These are phyloP conservation scores for Didymella pinodella DNA, from an alignment of 2,329 filamentous ascomycete species.

Conservation along the genomic window DNA sequence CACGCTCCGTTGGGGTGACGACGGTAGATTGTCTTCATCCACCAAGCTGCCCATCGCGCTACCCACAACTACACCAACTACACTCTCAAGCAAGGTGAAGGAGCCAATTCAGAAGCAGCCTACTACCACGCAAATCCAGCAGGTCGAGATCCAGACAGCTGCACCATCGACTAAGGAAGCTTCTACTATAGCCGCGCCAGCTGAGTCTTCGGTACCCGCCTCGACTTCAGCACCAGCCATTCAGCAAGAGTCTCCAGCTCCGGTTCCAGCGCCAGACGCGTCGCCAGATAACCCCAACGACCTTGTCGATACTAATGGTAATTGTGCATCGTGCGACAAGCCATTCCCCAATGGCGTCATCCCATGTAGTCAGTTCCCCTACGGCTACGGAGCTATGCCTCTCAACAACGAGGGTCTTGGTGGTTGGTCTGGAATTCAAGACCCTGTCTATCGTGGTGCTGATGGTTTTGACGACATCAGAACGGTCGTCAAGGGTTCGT, in stretches of 20 bases:
- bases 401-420: conserved; percentile 72
- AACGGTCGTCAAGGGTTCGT: conserved; percentile 70
- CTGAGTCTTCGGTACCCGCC: conserved; percentile 16
- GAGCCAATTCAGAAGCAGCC: conserved; percentile 12
- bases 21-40: conserved; percentile 59
- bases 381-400: conserved; percentile 77
- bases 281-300: conserved; percentile 27
- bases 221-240: conserved; percentile 2
- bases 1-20: conserved; percentile 68
- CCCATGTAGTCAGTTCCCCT: conserved; percentile 77
- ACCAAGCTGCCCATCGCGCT: conserved; percentile 20
- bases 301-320: conserved; percentile 33
- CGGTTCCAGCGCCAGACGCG: conserved; percentile 19
- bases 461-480: conserved; percentile 63
- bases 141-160: conserved; percentile 7
- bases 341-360: conserved; percentile 80
- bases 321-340: conserved; percentile 63
- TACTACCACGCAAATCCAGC: conserved; percentile 8
- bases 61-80: conserved; percentile 29
- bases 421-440: conserved; percentile 84
- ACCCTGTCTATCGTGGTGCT: conserved; percentile 45
- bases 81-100: conserved; percentile 9
- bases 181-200: conserved; percentile 16
- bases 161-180: conserved; percentile 12
- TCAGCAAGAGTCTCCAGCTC: neutral